Conservation (phyloP, 306 rosid species). For the Alnus rubra region DNA sequence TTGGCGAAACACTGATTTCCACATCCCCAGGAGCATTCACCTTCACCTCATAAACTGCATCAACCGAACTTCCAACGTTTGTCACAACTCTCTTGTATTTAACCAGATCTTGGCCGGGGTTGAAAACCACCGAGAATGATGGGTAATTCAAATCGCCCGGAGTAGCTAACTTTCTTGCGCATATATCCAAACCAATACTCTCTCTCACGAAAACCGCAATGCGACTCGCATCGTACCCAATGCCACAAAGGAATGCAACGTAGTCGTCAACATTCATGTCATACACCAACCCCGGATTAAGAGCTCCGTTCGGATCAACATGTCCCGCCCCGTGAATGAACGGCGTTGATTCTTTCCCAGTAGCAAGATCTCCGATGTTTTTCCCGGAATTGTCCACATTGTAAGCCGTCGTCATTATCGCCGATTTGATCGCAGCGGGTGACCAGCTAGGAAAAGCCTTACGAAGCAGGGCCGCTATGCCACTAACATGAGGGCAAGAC, state of each 20-base stretch:
- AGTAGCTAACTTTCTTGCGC: conserved; percentile 34
- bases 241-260: conserved; percentile 75
- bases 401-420: conserved; percentile 78
- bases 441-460: conserved; percentile 76
- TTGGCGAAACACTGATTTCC: conserved; percentile 57
- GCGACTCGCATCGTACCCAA: conserved; percentile 56
- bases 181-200: conserved; percentile 41
- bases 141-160: conserved; percentile 93
- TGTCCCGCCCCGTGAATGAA: conserved; percentile 90
- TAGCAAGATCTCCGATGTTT: conserved; percentile 62
- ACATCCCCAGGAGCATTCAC: conserved; percentile 66
- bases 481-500: conserved; percentile 93
- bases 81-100: conserved; percentile 66
- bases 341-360: conserved; percentile 63
- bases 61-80: conserved; percentile 62
- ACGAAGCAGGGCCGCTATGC: conserved; percentile 78
- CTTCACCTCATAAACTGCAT: conserved; percentile 66
- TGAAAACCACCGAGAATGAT: conserved; percentile 63
- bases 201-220: conserved; percentile 61
- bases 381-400: conserved; percentile 64
- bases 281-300: conserved; percentile 78
- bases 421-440: conserved; percentile 81
- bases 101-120: conserved; percentile 21
- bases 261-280: conserved; percentile 58
- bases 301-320: conserved; percentile 86